Evolutionary conservation across 169 alveolate species (phyloP), one percentile per base, ranked within the genome.

Genomic region (Plasmodium berghei): DNA sequence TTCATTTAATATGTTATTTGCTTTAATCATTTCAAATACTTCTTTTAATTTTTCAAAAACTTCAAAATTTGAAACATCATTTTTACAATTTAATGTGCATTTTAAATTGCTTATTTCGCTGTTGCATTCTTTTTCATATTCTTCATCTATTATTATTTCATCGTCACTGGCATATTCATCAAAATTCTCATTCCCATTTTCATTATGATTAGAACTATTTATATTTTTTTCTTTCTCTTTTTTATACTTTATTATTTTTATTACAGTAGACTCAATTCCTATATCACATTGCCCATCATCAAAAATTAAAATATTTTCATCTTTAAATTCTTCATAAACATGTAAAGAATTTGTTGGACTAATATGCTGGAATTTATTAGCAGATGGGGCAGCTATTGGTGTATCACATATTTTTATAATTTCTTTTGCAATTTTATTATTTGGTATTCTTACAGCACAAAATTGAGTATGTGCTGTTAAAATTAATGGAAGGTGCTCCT

Each of bases 361-460:
- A n/a, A 98, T 98, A 93, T 98, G 99, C 22, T 98, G 97, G 66
- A 98, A 98, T 89, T 96, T 93, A 92, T 98, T 98, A 0, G 99
- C 99, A 16, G 98, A 94, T 14, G 99, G 99, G 14, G 99, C 99
- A 42, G 99, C 99, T 14, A 98, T 93, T 0, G 99, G 99, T 0
- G 94, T 66, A 3, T 91, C 90, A 42, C 96, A 69, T 34, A 88
- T 62, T 87, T 93, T 88, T 12, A 98, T 92, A 20, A 98, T 86
- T 63, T 93, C 92, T 73, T 87, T 75, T 0, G 99, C 98, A 12
- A 97, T 87, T 0, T 42, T 73, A 87, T 98, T 96, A 59, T 92
- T 89, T 9, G 99, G 99, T 63, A 97, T 93, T 54, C 99, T 91
- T 12, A 97, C 99, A 26, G 96, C 96, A 9, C 95, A 95, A 52